Evolutionary conservation across 73 alveolate genomes (phyloP).

Genomic region (Tetrahymena elliotti): DNA sequence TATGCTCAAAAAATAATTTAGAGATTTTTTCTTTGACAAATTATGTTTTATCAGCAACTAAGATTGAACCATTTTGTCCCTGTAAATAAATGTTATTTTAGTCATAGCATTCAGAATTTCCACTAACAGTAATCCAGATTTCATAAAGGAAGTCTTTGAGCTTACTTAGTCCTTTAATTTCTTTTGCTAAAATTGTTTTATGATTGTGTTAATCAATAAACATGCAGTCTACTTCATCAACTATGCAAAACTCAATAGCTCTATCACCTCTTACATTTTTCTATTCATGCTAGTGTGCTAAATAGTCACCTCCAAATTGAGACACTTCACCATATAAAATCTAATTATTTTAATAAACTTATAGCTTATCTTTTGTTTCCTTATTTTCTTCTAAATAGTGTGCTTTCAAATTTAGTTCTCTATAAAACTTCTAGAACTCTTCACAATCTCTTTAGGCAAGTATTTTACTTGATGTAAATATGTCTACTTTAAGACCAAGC

Average conservation of each 20-base stretch:
- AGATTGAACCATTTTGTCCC: background rate
- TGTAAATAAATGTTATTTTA: too few relatives aligned
- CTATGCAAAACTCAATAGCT: background rate
- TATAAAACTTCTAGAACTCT: background rate
- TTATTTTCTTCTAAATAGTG: background rate
- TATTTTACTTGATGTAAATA: background rate
- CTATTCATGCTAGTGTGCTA: background rate
- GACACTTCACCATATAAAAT: background rate
- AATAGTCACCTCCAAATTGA: background rate
- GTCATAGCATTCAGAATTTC: background rate
- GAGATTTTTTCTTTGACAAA: background rate
- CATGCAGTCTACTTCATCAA: background rate
- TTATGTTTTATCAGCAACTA: background rate
- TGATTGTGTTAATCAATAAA: background rate
- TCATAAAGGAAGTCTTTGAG: background rate
- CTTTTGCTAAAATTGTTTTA: background rate
- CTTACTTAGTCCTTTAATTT: background rate
- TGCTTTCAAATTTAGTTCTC: background rate
- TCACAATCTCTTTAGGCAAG: background rate
- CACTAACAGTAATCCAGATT: background rate
- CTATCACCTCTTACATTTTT: background rate
- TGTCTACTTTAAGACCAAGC: background rate
- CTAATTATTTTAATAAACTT: background rate
- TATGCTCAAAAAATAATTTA: background rate
- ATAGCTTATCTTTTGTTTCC: background rate